Base-by-base conservation (phyloP, 768 basidiomycete genomes). In the Naganishia vishniacii region DNA sequence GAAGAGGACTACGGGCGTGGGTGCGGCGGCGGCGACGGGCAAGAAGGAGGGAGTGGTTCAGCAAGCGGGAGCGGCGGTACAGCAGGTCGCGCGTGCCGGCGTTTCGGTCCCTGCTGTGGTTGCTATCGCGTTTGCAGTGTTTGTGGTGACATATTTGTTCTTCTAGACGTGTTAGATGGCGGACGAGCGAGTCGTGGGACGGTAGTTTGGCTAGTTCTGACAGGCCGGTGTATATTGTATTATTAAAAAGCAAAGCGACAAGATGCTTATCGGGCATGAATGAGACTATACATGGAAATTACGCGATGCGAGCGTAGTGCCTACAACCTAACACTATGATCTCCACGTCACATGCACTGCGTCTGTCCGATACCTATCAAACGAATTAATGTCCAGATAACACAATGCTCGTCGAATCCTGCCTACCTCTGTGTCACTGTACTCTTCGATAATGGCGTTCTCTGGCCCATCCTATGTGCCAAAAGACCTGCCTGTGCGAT, bases 401-500 rank as follows among this genome's bases (percentile, higher is more conserved):
- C 48, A 8, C 13, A 26, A 15, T 16, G 28, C 15, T 32, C n/a
- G n/a, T 48, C 47, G 15, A n/a, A 23, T 7, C 34, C 7, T 37
- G n/a, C 58, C 81, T 69, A 40, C 91, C 94, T 83, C 79, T 99
- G 95, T 7, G 93, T 98, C 72, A 91, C 93, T 34, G 84, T 88
- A 61, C 87, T 92, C 72, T 94, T 84, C 28, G 82, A 75, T 29
- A 98, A 73, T 1, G 87, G 82, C 0, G 92, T 97, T 48, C 79
- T 78, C 66, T 85, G 82, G 26, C 94, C 95, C 91, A 93, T 97
- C 2, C 95, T 83, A 75, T 85, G 91, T 67, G 86, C 85, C 40
- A 99, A 81, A 29, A 99, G 82, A 5, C 95, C 95, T 6, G 95
- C 95, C 73, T 99, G 95, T 2, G 95, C 94, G 61, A 99, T 98